Evolutionary conservation across 331 rosid species (phyloP), one percentile per base, ranked within the genome.

Genomic region (Quercus phellos): DNA sequence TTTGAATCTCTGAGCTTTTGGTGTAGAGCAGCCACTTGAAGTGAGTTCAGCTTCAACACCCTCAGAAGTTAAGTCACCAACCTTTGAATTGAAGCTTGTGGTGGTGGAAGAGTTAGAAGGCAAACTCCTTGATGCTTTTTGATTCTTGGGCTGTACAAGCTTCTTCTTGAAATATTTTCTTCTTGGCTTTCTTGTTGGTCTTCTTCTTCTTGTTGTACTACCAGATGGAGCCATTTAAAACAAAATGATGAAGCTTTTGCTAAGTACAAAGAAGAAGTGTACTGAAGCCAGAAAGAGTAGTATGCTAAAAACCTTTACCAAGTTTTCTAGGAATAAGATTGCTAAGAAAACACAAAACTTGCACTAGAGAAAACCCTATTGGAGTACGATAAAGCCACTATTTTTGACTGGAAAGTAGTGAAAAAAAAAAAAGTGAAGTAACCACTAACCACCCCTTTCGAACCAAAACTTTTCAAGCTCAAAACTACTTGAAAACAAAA

Each of bases 1-100:
- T 68, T 83, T 83, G 50, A 86, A 94, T 55, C 87, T 90, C 70
- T 91, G 84, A 12, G 91, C 98, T 83, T 90, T 94, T 4, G 98
- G 98, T 0, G 98, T 94, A 4, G 91, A 87, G 60, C 97, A 91
- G 4, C 81, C 79, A 66, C 84, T 84, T 26, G 53, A 27, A 24
- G 74, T 74, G 29, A 79, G 80, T 66, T 86, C 90, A 84, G 67
- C 75, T 66, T 86, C 90, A 84, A 70, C 75, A 21, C 80, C 83
- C 60, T 84, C 90, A 56, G 67, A 68, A 55, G 50, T 29, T 55
- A 32, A 74, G 4, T 70, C 75, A 24, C 50, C 69, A 54, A 77
- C 79, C 73, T 63, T 82, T 74, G 89, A 42, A 38, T 79, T 70
- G 26, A 87, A 82, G 67, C 53, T 81, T 51, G 43, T 46, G 53